Evolutionary conservation across 1,284 basidiomycete genomes (phyloP), one percentile per base, ranked within the genome.

Genomic region (Malassezia japonica): DNA sequence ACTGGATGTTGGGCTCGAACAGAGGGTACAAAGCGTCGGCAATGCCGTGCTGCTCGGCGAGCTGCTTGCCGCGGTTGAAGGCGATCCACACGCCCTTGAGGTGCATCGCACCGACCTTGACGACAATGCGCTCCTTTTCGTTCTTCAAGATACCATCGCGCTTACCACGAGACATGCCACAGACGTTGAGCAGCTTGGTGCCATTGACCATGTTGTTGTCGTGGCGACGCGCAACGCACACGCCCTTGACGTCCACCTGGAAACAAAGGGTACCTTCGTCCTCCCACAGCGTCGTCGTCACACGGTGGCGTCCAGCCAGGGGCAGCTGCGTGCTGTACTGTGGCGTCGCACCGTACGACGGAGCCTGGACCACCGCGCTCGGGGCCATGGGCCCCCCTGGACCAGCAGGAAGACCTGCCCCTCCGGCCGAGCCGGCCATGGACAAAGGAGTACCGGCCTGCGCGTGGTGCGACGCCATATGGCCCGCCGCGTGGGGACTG

Each of bases 191-290:
- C 5, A 72, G 57, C 59, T 72, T 72, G 38, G 70, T 72, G 35
- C 70, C 70, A 55, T 72, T 72, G 56, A 72, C 66, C 70, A 72
- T 72, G 61, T 70, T 70, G 59, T 72, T 72, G 56, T 72, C 67
- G 56, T 67, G 62, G 38, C 70, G 55, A 12, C 70, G 59, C n/a
- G 70, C 70, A 12, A 72, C 68, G 46, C 68, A 71, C 16, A 71
- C 66, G 32, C 70, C 70, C 23, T 62, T 60, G 6, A 67, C 68
- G 36, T 71, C 68, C 24, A 72, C 70, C 55, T 72, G 70, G 55
- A 71, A 72, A 53, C 70, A 72, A 18, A 72, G 61, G 12, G 70
- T 72, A 23, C 67, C 65, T 48, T 72, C 70, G 36, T 72, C 70
- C 52, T 72, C 68, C 70, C 70, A 72, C 9, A 72, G 54, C 4